Percentiles rank a stretch among this genome's conserved stretches.
Evolutionary conservation across 331 rosid genomes (phyloP).

Genomic region (Malus hybrid): DNA sequence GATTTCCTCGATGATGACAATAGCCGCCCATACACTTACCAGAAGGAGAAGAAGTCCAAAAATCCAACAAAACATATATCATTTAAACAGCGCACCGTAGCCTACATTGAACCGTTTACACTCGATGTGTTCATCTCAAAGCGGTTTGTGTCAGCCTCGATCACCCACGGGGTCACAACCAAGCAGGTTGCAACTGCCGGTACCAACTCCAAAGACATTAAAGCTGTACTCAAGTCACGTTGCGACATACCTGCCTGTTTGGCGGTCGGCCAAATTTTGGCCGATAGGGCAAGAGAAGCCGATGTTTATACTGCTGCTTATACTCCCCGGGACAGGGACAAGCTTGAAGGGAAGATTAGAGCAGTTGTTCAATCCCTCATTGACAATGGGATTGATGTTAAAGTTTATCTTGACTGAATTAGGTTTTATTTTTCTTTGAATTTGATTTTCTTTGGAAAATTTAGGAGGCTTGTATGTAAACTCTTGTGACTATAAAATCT

Average conservation of each 20-base stretch:
- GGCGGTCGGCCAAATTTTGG: constrained; percentile 66
- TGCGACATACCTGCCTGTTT: constrained; percentile 92
- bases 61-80: constrained; percentile 76
- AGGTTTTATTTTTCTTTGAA: background rate
- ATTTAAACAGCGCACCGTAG: constrained; percentile 80
- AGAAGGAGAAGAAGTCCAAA: constrained; percentile 80
- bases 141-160: constrained; percentile 83
- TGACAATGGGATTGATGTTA: constrained; percentile 85
- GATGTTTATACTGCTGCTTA: constrained; percentile 78
- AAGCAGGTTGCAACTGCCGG: constrained; percentile 98
- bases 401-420: constrained; percentile 68
- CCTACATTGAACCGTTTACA: constrained; percentile 91
- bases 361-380: constrained; percentile 97
- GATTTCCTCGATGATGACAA: constrained; percentile 85
- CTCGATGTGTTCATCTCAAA: constrained; percentile 93
- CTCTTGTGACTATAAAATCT: background rate
- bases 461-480: background rate
- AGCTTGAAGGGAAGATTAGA: constrained; percentile 91
- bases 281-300: constrained; percentile 92
- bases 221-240: constrained; percentile 77
- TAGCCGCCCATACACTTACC: constrained; percentile 86
- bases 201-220: constrained; percentile 95
- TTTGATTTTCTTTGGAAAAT: background rate
- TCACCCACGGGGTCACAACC: constrained; percentile 85
- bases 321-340: constrained; percentile 90